Evolutionary conservation across 352 stramenopile species (phyloP).

Genomic region (Pythium myriotylum): DNA sequence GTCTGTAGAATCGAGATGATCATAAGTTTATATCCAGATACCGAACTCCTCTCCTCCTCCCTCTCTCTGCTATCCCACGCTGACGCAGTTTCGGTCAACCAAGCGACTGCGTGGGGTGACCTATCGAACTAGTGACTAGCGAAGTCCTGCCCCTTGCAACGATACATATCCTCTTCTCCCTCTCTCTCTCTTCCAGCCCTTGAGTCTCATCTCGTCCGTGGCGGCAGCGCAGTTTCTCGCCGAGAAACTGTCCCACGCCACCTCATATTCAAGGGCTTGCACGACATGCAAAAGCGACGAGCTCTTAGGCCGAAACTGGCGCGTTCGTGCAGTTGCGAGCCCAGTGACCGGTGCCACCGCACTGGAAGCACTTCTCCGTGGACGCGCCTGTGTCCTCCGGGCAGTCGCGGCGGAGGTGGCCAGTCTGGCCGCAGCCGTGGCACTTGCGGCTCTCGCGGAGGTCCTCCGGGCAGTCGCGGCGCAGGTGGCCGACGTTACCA

Average conservation of each 20-base stretch:
- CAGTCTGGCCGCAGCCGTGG: slow-evolving; percentile 82
- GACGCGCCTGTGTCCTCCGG: too few species aligned
- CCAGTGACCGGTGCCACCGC: too few species aligned
- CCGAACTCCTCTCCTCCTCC: slow-evolving; percentile 28
- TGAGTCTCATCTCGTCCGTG: slow-evolving; percentile 8
- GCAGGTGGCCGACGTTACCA: slow-evolving; percentile 70
- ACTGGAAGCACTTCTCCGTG: too few species aligned
- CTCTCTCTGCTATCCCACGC: slow-evolving; percentile 28
- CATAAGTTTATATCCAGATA: slow-evolving; percentile 33
- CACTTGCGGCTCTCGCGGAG: slow-evolving; percentile 60
- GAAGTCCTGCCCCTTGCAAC: slow-evolving; percentile 26
- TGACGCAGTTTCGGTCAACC: slow-evolving; percentile 17
- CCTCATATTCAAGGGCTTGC: neutral
- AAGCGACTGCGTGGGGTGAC: slow-evolving; percentile 20
- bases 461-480: slow-evolving; percentile 73
- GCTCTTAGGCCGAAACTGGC: slow-evolving; percentile 49
- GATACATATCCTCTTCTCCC: slow-evolving; percentile 39
- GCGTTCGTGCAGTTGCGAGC: slow-evolving; percentile 71
- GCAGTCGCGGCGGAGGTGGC: slow-evolving; percentile 85
- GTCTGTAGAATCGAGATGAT: slow-evolving; percentile 26
- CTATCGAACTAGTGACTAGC: slow-evolving; percentile 34
- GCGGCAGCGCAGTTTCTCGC: neutral
- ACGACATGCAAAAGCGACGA: slow-evolving; percentile 4
- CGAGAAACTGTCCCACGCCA: neutral
- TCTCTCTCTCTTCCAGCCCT: slow-evolving; percentile 34